phyloP scores from a whole-genome alignment of 2,329 filamentous ascomycete species.

The Aquanectria penicillioides region DNA sequence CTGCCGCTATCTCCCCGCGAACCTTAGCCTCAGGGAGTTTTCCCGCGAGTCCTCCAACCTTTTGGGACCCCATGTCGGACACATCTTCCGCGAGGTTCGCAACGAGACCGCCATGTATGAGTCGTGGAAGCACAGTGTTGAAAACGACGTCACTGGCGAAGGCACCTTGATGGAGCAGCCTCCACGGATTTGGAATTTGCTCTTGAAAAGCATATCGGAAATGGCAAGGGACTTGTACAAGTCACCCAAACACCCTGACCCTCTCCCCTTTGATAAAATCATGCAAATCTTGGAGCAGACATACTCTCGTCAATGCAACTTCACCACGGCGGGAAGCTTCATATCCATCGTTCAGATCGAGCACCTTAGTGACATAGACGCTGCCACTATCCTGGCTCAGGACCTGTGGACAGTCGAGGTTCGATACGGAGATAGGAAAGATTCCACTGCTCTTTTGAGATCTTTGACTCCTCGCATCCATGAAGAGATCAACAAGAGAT shows the following conservation, averaged over 20 bases:
- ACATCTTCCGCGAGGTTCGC: conserved; percentile 2
- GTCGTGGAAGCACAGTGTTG: neutral
- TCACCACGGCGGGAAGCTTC: neutral
- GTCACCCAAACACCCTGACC: neutral
- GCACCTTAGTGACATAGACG: neutral
- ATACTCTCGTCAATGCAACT: neutral
- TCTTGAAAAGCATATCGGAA: neutral
- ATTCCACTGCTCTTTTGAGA: too few relatives aligned
- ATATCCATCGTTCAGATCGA: neutral
- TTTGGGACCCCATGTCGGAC: neutral
- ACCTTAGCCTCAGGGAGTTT: neutral
- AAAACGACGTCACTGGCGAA: neutral
- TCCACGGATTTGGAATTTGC: conserved; percentile 3
- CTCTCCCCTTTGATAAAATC: conserved; percentile 6
- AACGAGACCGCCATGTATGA: neutral
- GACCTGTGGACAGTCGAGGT: conserved; percentile 1
- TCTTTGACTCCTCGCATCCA: too few relatives aligned
- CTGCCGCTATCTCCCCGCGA: neutral
- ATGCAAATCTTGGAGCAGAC: conserved; percentile 9
- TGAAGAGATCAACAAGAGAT: neutral
- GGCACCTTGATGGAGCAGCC: neutral
- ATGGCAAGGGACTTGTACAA: neutral
- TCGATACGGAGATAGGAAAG: too few relatives aligned
- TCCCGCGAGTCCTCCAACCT: neutral
- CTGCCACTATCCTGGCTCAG: neutral